These are phyloP conservation scores for Boletus reticuloceps DNA, from an alignment of 768 basidiomycete species.

Conservation along the genomic window DNA sequence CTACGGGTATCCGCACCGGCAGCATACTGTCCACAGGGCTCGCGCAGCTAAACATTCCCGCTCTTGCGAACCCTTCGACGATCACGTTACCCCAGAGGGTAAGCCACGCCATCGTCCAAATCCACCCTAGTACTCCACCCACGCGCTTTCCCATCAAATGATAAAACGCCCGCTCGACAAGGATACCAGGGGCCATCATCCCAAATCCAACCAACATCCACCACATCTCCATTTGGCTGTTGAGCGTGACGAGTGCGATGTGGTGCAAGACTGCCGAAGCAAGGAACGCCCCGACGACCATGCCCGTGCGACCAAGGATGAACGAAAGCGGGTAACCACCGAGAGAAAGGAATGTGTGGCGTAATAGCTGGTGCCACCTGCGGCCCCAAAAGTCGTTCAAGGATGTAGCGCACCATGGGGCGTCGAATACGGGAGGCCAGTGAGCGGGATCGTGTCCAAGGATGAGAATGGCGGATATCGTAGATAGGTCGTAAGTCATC, in stretches of 20 bases:
- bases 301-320: neutral
- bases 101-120: neutral
- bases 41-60: neutral
- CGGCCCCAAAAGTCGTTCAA: neutral
- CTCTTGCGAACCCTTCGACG: neutral
- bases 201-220: neutral
- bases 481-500: neutral
- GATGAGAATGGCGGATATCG: neutral
- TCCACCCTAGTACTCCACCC: neutral
- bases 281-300: neutral
- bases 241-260: neutral
- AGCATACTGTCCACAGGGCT: neutral
- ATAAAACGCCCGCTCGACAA: neutral
- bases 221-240: neutral
- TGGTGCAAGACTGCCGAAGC: neutral
- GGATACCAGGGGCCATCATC: neutral
- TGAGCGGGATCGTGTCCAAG: neutral
- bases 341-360: neutral
- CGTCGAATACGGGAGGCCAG: neutral
- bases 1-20: neutral
- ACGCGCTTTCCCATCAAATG: neutral
- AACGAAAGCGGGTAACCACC: neutral
- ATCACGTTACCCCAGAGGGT: neutral
- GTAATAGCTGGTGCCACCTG: conserved; percentile 1
- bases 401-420: neutral